Base-by-base conservation (phyloP, 306 rosid species). In the Casuarina cunninghamiana region DNA sequence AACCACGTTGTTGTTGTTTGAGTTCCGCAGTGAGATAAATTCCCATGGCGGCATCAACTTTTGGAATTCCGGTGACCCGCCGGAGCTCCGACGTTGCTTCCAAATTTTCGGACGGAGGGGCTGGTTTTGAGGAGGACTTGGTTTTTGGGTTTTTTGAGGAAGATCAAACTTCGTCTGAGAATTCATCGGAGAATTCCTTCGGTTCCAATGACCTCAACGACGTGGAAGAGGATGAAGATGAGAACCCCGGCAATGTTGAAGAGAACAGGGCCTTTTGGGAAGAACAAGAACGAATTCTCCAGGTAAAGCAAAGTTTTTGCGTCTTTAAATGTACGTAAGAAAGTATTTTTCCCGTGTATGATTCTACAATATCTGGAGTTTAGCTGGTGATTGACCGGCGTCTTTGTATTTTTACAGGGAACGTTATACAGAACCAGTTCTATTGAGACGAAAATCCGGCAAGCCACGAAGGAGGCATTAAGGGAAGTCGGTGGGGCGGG, bases 181-280 rank as follows among this genome's bases (percentile, higher is more conserved):
- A 11, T 32, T 77, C 84, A 1, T 48, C 85, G 55, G 88, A 65
- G 32, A 88, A 75, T 78, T 87, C 90, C 12, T 83, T 79, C 15
- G 41, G 79, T 71, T 88, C 89, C 61, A 61, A 75, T 42, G 62
- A 80, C 41, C 69, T 19, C n/a, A 70, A 39, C 5, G 43, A 46
- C 6, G 32, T 73, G 0, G 67, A 43, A 0, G 78, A 76, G 0
- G 84, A 72, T 0, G 86, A 83, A 0, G 84, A 80, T 19, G 83
- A 80, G 2, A 75, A 4, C 53, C 32, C 78, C 51, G 43, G 54
- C 68, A 21, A 70, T 13, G 21, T 41, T 2, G 86, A 91, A 58
- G 87, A 81, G 70, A 76, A 67, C 68, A 83, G 79, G 74, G 76
- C 77, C 55, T 94, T 87, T 63, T 94, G 98, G 98, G 86, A 85